Percentiles rank a stretch among this genome's conserved stretches.
Conservation (phyloP, 345 rosid species). For the Brassica incana region DNA sequence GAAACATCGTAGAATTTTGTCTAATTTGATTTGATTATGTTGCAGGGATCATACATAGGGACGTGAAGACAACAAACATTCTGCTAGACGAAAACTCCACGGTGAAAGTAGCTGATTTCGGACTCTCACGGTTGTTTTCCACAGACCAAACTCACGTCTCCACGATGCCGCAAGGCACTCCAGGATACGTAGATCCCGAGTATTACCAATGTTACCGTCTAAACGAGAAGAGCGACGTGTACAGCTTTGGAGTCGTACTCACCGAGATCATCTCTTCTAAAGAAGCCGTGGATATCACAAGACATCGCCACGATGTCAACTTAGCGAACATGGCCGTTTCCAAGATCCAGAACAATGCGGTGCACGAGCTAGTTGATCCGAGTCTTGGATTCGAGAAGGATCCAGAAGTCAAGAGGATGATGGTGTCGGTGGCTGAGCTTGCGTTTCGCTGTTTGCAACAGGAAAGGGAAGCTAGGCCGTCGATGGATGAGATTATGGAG, state of each 20-base stretch:
- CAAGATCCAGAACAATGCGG: slow-evolving; percentile 62
- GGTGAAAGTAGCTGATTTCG: slow-evolving; percentile 95
- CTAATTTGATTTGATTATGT: neutral
- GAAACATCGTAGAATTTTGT: too few relatives aligned
- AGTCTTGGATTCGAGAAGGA: slow-evolving; percentile 61
- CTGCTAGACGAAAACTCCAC: slow-evolving; percentile 57
- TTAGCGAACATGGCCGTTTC: slow-evolving; percentile 72
- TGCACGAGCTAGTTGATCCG: slow-evolving; percentile 77
- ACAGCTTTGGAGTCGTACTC: slow-evolving; percentile 88
- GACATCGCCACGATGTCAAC: slow-evolving; percentile 69
- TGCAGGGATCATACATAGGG: slow-evolving; percentile 67
- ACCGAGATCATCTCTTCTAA: slow-evolving; percentile 68
- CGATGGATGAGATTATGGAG: slow-evolving; percentile 67
- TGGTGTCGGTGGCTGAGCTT: slow-evolving; percentile 61
- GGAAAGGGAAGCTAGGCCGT: slow-evolving; percentile 73
- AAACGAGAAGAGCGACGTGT: slow-evolving; percentile 85
- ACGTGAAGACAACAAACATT: slow-evolving; percentile 85
- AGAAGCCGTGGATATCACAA: slow-evolving; percentile 66
- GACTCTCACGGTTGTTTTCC: slow-evolving; percentile 79
- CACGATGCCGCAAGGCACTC: slow-evolving; percentile 95
- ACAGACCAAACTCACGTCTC: slow-evolving; percentile 76
- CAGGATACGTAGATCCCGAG: slow-evolving; percentile 91
- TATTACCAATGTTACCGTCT: slow-evolving; percentile 77
- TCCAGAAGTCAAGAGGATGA: slow-evolving; percentile 38
- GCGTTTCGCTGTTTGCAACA: slow-evolving; percentile 82